phyloP scores from a whole-genome alignment of 2,329 filamentous ascomycete species.

The Venturia oleaginea region DNA sequence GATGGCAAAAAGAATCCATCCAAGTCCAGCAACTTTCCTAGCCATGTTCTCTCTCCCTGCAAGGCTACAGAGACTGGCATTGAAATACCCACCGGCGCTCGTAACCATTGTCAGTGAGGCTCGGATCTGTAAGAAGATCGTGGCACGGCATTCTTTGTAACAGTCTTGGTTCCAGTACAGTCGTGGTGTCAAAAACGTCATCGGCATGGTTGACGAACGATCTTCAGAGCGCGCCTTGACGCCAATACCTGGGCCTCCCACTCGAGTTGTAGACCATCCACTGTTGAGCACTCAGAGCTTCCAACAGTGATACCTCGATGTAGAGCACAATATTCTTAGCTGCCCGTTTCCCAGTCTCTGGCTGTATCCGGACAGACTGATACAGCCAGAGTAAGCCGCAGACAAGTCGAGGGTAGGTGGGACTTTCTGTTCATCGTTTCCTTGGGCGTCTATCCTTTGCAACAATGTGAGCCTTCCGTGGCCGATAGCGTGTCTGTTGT shows the following conservation, averaged over 20 bases:
- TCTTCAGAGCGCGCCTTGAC: not conserved
- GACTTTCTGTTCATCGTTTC: not conserved
- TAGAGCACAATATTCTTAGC: not conserved
- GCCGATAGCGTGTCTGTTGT: not conserved
- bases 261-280: not conserved
- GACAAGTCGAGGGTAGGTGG: not conserved
- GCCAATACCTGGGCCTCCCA: not conserved
- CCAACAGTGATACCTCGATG: not conserved
- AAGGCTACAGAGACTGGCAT: not conserved
- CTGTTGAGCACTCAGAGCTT: slow-evolving; percentile 7
- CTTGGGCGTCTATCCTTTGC: not conserved
- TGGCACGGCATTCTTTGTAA: not conserved
- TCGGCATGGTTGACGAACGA: not conserved
- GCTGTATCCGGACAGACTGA: not conserved
- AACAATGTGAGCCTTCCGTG: not conserved
- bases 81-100: not conserved
- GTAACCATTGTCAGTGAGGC: not conserved
- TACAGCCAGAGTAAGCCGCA: too few species aligned
- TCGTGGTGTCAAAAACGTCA: not conserved
- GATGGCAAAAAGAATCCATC: not conserved
- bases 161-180: not conserved
- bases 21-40: not conserved
- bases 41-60: not conserved
- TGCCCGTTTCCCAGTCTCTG: not conserved
- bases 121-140: not conserved